phyloP scores from a whole-genome alignment of 441 rosid genomes.

The Adansonia gregorii region DNA sequence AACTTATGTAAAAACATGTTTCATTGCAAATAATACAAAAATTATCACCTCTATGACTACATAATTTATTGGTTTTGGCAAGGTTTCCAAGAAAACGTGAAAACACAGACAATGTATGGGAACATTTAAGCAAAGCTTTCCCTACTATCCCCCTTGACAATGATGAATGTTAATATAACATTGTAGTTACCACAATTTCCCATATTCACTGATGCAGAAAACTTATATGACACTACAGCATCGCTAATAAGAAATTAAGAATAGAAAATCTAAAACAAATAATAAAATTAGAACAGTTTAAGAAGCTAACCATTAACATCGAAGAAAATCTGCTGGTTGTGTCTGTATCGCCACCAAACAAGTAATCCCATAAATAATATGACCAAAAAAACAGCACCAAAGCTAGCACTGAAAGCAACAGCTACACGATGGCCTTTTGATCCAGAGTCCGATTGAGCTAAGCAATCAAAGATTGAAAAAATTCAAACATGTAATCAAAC shows the following conservation, averaged over 20 bases:
- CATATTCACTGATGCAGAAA: not conserved
- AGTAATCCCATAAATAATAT: conserved; percentile 56
- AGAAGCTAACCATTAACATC: conserved; percentile 77
- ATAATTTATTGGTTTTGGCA: not conserved
- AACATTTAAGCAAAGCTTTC: not conserved
- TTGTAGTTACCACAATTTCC: not conserved
- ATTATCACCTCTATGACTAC: not conserved
- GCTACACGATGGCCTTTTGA: conserved; percentile 62
- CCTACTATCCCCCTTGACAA: not conserved
- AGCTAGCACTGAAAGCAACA: conserved; percentile 79
- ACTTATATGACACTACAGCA: not conserved
- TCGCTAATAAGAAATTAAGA: not conserved
- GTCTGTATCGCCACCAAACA: conserved; percentile 87
- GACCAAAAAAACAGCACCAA: conserved; percentile 68
- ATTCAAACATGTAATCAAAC: conserved; percentile 18
- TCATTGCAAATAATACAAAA: not conserved
- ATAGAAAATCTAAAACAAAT: not conserved
- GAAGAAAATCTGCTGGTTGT: conserved; percentile 87
- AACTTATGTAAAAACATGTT: not conserved
- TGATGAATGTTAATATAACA: not conserved
- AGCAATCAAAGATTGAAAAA: conserved; percentile 22
- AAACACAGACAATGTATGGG: not conserved
- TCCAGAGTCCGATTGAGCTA: conserved; percentile 61
- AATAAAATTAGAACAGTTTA: not conserved
- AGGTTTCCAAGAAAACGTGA: not conserved